Evolutionary conservation across 139 green algal genomes (phyloP), one percentile per base, ranked within the genome.

Genomic region (Closterium sp.): DNA sequence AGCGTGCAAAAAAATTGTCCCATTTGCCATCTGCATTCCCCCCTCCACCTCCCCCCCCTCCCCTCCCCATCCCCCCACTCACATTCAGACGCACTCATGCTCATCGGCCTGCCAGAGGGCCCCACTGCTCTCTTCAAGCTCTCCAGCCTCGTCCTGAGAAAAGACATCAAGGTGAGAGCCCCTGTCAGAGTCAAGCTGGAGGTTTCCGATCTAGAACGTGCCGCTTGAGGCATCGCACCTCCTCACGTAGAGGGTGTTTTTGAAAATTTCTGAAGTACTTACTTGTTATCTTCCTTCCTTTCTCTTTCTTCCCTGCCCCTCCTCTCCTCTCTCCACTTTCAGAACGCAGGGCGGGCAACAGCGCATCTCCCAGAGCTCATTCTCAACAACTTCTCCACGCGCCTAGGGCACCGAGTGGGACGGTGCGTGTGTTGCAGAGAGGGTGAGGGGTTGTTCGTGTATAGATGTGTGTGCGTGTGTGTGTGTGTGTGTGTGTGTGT

Each of bases 331-430:
- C 62, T 79, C 19, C 62, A 79, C 2, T 5, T 91, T 22, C 90
- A 95, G 92, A 31, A 84, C 4, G 94, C 95, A 34, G 94, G 94
- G 22, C 90, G 86, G 21, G n/a, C 94, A 24, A 96, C 91, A 22
- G 42, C 13, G n/a, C 93, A 95, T 30, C 87, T 88, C 3, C 94
- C 94, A 24, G 94, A 96, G 89, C 94, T 96, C 7, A 95, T 96
- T 31, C 93, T 96, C 22, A 96, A 96, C 87, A 96, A 96, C 91
- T 96, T 96, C 94, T 91, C 31, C 86, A 96, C 94, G 10, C n/a
- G 50, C 50, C 91, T 95, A 9, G 93, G 93, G 0, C 91, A 94
- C 45, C 91, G 93, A 32, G 91, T 95, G 0, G 93, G 93, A 88
- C 93, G 93, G 93, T 95, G 32, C 13, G 79, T 79, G 17, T 6